Evolutionary conservation across 2,329 filamentous ascomycete species (phyloP).

Genomic region (Colletotrichum higginsianum): DNA sequence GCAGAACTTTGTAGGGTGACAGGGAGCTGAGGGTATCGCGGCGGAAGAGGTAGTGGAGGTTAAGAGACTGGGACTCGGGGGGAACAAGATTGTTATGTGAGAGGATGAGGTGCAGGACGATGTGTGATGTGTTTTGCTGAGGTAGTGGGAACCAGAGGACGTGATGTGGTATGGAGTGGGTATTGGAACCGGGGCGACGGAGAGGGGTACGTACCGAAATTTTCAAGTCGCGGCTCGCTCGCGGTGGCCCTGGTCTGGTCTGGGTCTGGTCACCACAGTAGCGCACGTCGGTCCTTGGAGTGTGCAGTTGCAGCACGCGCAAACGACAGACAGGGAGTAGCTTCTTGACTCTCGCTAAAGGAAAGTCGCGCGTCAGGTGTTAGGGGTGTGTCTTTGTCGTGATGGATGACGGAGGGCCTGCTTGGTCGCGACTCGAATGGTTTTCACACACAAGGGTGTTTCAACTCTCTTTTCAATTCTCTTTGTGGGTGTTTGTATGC

Average conservation of each 20-base stretch:
- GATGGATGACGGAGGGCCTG: constrained; percentile 11
- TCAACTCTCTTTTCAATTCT: neutral
- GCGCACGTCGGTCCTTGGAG: constrained; percentile 20
- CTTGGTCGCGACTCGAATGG: constrained; percentile 9
- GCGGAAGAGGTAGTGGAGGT: constrained; percentile 7
- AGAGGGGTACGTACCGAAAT: constrained; percentile 33
- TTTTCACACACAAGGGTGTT: neutral
- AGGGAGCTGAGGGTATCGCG: constrained; percentile 17
- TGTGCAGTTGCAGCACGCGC: constrained; percentile 18
- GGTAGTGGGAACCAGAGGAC: constrained; percentile 40
- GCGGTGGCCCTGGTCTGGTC: constrained; percentile 34
- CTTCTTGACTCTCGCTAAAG: constrained; percentile 35
- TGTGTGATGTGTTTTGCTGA: constrained; percentile 41
- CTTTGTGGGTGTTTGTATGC: constrained; percentile 10
- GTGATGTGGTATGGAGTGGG: constrained; percentile 42
- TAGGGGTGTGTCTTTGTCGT: constrained; percentile 33
- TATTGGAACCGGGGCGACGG: constrained; percentile 34
- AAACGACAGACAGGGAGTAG: constrained; percentile 37
- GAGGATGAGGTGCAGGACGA: constrained; percentile 24
- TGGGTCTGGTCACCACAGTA: constrained; percentile 41
- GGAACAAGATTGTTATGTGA: constrained; percentile 34
- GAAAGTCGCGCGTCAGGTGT: constrained; percentile 26
- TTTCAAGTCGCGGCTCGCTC: constrained; percentile 29
- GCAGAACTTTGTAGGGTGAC: neutral
- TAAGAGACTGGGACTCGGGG: constrained; percentile 8